Percentiles rank a stretch among this genome's conserved stretches.
phyloP scores from a whole-genome alignment of 78 protist species.

The Acrasis kona region DNA sequence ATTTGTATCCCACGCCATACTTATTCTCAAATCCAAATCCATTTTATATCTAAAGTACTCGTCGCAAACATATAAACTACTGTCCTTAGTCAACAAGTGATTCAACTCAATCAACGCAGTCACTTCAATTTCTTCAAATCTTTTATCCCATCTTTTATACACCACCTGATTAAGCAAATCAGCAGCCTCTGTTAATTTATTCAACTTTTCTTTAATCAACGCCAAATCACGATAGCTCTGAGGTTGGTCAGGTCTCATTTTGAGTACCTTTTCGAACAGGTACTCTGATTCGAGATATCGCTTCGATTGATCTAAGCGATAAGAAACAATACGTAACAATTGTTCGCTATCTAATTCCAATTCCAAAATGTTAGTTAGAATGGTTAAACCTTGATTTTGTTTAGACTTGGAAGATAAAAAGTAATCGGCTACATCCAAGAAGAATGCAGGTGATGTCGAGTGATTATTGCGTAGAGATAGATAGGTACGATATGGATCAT shows the following conservation, averaged over 20 bases:
- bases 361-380: neutral
- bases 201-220: neutral
- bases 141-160: constrained; percentile 10
- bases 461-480: too few relatives aligned
- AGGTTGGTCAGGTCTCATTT: neutral
- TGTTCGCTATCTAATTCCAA: neutral
- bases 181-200: constrained; percentile 6
- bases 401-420: too few relatives aligned
- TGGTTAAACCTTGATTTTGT: neutral
- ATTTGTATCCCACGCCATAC: constrained; percentile 31
- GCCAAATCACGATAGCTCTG: neutral
- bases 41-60: neutral
- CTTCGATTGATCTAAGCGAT: neutral
- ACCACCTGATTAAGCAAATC: constrained; percentile 15
- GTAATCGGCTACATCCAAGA: neutral
- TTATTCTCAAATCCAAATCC: constrained; percentile 5
- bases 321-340: neutral
- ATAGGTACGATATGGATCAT: too few relatives aligned
- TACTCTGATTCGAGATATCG: neutral
- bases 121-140: constrained; percentile 26
- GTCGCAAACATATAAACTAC: neutral
- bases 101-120: constrained; percentile 17
- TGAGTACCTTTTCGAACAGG: neutral
- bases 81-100: constrained; percentile 4
- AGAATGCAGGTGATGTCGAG: too few relatives aligned